phyloP scores from a whole-genome alignment of 305 asterid species.

The Solanum hybrid region DNA sequence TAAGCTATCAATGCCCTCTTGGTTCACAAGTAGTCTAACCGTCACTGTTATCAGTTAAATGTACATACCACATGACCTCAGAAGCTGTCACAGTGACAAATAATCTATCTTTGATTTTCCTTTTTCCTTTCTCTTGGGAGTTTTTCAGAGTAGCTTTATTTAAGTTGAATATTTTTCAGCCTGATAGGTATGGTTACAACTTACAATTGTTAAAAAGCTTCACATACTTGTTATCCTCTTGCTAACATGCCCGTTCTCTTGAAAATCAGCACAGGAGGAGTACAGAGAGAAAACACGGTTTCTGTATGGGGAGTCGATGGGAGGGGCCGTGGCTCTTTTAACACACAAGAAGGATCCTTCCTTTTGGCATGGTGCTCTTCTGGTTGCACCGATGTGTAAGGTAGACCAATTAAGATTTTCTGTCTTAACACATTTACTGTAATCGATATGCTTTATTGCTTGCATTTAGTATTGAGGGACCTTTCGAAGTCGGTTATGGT shows the following conservation, averaged over 20 bases:
- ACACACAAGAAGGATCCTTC: conserved; percentile 67
- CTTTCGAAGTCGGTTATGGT: neutral
- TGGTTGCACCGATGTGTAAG: conserved; percentile 98
- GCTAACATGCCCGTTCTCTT: neutral
- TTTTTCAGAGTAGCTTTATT: neutral
- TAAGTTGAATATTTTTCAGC: neutral
- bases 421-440: neutral
- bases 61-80: neutral
- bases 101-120: neutral
- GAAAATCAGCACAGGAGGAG: conserved; percentile 51
- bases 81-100: neutral
- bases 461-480: neutral
- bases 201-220: neutral
- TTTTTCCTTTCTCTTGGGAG: neutral
- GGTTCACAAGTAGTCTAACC: neutral
- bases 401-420: conserved; percentile 17
- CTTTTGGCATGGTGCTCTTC: conserved; percentile 91
- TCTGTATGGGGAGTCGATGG: conserved; percentile 95
- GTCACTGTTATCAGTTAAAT: neutral
- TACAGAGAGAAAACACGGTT: conserved; percentile 57
- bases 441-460: neutral
- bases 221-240: neutral
- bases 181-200: neutral
- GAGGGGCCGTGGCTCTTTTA: conserved; percentile 83
- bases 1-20: conserved; percentile 22